A percentile compares a stretch with the other conserved stretches of the same genome.
phyloP scores from a whole-genome alignment of 257 asterid species.

The Thymus quinquecostatus region DNA sequence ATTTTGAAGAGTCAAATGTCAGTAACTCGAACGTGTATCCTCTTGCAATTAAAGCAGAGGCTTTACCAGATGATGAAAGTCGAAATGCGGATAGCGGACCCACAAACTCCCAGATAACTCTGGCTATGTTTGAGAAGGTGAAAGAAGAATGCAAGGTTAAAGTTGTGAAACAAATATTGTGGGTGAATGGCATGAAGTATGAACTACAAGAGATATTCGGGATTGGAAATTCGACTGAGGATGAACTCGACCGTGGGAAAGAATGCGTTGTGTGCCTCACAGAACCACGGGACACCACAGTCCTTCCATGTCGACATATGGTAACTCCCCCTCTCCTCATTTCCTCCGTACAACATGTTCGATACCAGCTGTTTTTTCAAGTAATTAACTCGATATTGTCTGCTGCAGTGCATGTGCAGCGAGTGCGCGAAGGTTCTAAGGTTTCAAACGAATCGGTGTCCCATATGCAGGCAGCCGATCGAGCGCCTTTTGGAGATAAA shows the following conservation, averaged over 20 bases:
- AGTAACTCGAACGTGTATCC: slow-evolving; percentile 56
- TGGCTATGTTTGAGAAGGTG: slow-evolving; percentile 79
- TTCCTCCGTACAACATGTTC: background rate
- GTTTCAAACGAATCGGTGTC: slow-evolving; percentile 93
- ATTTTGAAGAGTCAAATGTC: slow-evolving; percentile 51
- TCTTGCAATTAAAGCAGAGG: slow-evolving; percentile 73
- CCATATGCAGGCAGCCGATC: slow-evolving; percentile 94
- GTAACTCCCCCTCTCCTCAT: slow-evolving; percentile 41
- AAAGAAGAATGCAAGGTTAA: slow-evolving; percentile 70
- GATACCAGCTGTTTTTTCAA: background rate
- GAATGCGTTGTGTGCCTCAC: slow-evolving; percentile 93
- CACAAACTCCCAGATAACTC: slow-evolving; percentile 80
- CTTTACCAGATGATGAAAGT: slow-evolving; percentile 42
- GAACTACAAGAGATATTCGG: slow-evolving; percentile 89
- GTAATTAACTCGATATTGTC: background rate
- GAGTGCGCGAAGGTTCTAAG: slow-evolving; percentile 93
- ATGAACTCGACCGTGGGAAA: slow-evolving; percentile 78
- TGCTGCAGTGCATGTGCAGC: slow-evolving; percentile 90
- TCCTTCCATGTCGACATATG: slow-evolving; percentile 96
- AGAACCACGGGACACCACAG: slow-evolving; percentile 89
- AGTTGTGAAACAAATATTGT: slow-evolving; percentile 82
- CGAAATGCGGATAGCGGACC: slow-evolving; percentile 44
- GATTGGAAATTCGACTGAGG: slow-evolving; percentile 74
- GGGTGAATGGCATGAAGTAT: slow-evolving; percentile 85
- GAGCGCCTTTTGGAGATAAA: slow-evolving; percentile 96